These are phyloP conservation scores for Colletotrichum chlorophyti DNA, from an alignment of 2,329 filamentous ascomycete species.

Conservation along the genomic window DNA sequence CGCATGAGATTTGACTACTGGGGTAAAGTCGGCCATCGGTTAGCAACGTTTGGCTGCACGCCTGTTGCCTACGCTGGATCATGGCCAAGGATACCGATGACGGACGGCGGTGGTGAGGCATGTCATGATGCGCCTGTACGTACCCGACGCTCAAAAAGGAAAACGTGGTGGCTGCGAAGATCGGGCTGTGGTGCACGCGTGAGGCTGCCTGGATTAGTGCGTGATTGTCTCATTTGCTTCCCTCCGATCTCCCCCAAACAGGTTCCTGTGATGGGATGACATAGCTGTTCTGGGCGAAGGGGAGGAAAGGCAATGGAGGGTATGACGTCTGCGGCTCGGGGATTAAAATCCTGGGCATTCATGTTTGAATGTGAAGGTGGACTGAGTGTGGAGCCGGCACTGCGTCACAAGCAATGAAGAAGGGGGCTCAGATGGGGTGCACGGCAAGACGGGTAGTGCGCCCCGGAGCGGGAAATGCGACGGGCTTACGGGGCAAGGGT, in stretches of 20 bases:
- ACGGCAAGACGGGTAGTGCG: constrained; percentile 6
- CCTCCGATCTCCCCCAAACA: constrained; percentile 6
- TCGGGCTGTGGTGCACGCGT: not conserved
- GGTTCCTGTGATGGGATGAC: constrained; percentile 20
- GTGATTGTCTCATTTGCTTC: constrained; percentile 16
- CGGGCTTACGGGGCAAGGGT: not conserved
- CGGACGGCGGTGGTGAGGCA: constrained; percentile 15
- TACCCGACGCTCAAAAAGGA: too few relatives aligned
- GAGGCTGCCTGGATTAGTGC: constrained; percentile 1
- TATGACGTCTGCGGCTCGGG: constrained; percentile 28
- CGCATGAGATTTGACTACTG: constrained; percentile 1
- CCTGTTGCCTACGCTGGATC: not conserved
- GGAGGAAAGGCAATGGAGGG: not conserved
- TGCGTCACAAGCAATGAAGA: constrained; percentile 16
- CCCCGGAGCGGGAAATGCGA: constrained; percentile 9
- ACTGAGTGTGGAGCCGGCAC: constrained; percentile 20
- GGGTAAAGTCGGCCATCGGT: too few relatives aligned
- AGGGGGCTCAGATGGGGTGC: not conserved
- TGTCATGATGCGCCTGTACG: constrained; percentile 22
- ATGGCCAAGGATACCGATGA: not conserved
- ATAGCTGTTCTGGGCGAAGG: constrained; percentile 5
- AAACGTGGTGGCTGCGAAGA: constrained; percentile 24
- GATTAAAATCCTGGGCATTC: too few relatives aligned
- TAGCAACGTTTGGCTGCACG: constrained; percentile 11
- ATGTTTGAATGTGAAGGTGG: not conserved